Percentiles rank a stretch among this genome's conserved stretches.
Evolutionary conservation across 1,139 yeast species (phyloP).

Genomic region (Hyphopichia khmerensis): DNA sequence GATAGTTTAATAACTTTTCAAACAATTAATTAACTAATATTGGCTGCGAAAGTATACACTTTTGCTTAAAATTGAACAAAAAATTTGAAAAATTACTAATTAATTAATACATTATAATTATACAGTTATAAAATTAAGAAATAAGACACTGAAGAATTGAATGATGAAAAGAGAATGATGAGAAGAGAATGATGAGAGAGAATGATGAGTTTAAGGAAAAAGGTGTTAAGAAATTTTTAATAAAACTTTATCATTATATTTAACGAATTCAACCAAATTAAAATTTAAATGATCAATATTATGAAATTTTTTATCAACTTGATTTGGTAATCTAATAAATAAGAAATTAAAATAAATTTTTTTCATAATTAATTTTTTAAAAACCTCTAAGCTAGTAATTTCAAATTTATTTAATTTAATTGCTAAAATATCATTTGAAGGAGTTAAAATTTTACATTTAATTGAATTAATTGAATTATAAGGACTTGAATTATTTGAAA

Average conservation of each 20-base stretch:
- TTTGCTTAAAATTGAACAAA: no score
- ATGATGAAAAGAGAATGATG: no score
- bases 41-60: no score
- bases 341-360: conserved; percentile 27
- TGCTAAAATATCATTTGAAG: conserved; percentile 27
- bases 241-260: conserved; percentile 18
- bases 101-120: no score
- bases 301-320: conserved; percentile 18
- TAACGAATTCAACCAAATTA: conserved; percentile 22
- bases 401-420: conserved; percentile 25
- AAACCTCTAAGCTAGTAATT: conserved; percentile 23
- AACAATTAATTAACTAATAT: no score
- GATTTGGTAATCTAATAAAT: conserved; percentile 26
- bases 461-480: conserved; percentile 5
- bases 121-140: no score
- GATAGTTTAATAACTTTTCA: no score
- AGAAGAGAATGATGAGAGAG: no score
- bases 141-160: no score
- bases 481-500: background rate
- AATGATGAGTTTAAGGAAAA: no score
- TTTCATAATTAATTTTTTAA: conserved; percentile 26
- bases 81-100: no score
- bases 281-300: conserved; percentile 26
- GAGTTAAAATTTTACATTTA: conserved; percentile 30
- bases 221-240: conserved; percentile 15